These are phyloP conservation scores for Candida easanensis DNA, from an alignment of 805 yeast species.

Conservation along the genomic window DNA sequence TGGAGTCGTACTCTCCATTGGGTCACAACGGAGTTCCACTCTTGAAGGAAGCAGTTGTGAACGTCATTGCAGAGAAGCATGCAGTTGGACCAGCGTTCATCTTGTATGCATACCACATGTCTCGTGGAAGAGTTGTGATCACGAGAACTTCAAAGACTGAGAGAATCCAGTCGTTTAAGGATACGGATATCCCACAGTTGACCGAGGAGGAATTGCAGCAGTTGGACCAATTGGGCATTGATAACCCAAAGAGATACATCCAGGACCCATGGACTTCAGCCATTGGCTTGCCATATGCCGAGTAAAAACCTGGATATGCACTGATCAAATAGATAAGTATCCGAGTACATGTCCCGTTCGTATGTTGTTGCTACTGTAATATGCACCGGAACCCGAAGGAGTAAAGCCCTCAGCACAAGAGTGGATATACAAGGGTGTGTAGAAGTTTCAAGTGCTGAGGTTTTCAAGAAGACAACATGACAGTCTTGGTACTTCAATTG, in stretches of 20 bases:
- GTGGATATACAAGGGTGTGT: too few species aligned
- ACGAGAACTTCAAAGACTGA: conserved; percentile 72
- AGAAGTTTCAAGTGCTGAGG: too few species aligned
- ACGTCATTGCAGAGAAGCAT: conserved; percentile 56
- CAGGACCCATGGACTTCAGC: conserved; percentile 21
- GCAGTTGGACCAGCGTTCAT: conserved; percentile 52
- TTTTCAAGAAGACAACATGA: too few species aligned
- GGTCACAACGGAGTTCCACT: conserved; percentile 69
- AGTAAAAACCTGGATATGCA: too few species aligned
- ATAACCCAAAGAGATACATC: conserved; percentile 32
- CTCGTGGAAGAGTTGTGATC: conserved; percentile 56
- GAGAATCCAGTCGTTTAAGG: conserved; percentile 47
- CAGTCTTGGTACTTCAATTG: too few species aligned
- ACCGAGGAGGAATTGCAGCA: conserved; percentile 39
- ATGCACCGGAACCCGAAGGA: too few species aligned
- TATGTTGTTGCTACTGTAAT: too few species aligned
- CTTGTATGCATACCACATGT: conserved; percentile 59
- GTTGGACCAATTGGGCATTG: conserved; percentile 32
- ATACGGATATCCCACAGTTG: conserved; percentile 31
- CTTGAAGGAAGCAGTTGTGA: conserved; percentile 46
- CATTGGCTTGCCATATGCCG: not conserved
- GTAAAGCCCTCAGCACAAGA: too few species aligned
- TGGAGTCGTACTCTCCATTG: conserved; percentile 60
- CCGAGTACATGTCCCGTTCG: too few species aligned
- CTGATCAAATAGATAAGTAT: too few species aligned